Base-by-base conservation (phyloP, 768 basidiomycete genomes). In the Phlebiopsis gigantea region DNA sequence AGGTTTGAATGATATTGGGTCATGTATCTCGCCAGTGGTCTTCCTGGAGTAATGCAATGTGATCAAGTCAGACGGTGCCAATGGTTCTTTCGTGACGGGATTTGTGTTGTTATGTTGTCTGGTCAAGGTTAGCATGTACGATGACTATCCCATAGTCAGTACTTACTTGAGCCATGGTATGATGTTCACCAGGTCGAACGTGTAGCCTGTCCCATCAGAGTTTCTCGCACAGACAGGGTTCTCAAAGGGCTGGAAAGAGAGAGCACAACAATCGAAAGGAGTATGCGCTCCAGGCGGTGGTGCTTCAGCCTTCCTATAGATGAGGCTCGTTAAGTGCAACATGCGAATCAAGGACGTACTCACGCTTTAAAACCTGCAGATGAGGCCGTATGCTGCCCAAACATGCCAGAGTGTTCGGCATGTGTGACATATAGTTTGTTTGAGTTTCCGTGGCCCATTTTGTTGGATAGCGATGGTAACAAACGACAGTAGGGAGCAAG, bases 1-100 rank as follows among this genome's bases (percentile, higher is more conserved):
- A 1, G 91, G 88, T 69, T 98, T 98, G 82, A 96, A 99, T 2
- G 93, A 93, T 44, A 99, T 93, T 0, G 97, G 97, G 69, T 99
- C 97, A 68, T 97, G 88, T 12, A 91, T 82, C 70, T 93, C 89
- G 39, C 89, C 89, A 24, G 92, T 84, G 2, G 89, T 75, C 69
- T 95, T 95, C 59, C 92, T 79, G 1, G 86, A 83, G 65, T 93
- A 93, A 66, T 90, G 79, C 28, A 93, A 78, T n/a, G 81, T 79
- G 46, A 93, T 87, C 54, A 93, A 79, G 58, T 90, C 87, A 6
- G 83, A 77, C 0, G 90, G 87, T 2, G 72, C 68, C n/a, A 91
- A 74, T 5, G 85, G 77, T 52, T 83, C 83, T 66, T 88, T 83
- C 1, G 90, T 91, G 24, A 88, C 78, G 5, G 90, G 90, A 62